Evolutionary conservation across 441 rosid species (phyloP).

Genomic region (Brassica hybrid): DNA sequence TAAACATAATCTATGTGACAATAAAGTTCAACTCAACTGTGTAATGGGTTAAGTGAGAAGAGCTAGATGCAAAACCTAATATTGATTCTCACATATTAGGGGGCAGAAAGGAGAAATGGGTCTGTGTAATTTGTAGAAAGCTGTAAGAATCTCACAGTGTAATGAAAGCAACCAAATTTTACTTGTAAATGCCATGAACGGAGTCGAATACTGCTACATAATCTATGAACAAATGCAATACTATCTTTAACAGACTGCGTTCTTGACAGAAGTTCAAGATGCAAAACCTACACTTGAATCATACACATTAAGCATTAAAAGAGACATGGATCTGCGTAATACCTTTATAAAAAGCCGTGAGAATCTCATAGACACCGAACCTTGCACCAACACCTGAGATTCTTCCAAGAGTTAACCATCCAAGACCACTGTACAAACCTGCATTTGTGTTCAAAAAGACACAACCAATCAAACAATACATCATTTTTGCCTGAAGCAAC

Average conservation of each 20-base stretch:
- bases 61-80: not conserved
- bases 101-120: no score
- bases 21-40: not conserved
- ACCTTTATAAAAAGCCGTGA: slow-evolving; percentile 85
- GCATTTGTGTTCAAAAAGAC: slow-evolving; percentile 25
- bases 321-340: slow-evolving; percentile 13
- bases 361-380: slow-evolving; percentile 81
- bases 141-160: no score
- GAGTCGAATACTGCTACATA: no score
- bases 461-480: not conserved
- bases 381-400: slow-evolving; percentile 71
- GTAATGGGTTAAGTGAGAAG: not conserved
- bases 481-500: not conserved
- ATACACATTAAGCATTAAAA: no score
- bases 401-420: slow-evolving; percentile 69
- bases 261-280: no score
- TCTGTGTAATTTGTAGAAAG: no score
- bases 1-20: not conserved
- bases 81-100: no score
- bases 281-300: no score
- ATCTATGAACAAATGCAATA: no score
- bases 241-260: no score
- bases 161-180: no score
- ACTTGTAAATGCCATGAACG: no score
- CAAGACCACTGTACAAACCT: slow-evolving; percentile 85